Evolutionary conservation across 2,329 filamentous ascomycete genomes (phyloP).

Genomic region (Zalaria obscura): DNA sequence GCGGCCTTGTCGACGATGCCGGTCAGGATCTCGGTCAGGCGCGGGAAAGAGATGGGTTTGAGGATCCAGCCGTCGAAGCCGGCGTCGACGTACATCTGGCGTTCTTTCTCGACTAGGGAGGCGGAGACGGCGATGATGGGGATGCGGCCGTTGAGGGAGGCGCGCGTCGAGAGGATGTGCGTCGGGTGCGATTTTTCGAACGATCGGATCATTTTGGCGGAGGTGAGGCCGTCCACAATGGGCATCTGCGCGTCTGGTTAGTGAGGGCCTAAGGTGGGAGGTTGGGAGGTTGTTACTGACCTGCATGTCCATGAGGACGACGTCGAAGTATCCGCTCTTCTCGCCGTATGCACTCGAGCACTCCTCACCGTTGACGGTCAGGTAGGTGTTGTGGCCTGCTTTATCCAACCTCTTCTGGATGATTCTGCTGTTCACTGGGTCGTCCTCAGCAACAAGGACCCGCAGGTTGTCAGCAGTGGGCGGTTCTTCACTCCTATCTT

Average conservation of each 20-base stretch:
- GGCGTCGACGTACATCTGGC: constrained; percentile 53
- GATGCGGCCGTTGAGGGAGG: constrained; percentile 47
- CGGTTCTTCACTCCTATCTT: constrained; percentile 6
- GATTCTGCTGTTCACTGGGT: constrained; percentile 75
- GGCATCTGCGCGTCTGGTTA: constrained; percentile 54
- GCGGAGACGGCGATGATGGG: constrained; percentile 83
- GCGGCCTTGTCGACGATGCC: constrained; percentile 51
- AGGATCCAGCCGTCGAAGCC: constrained; percentile 88
- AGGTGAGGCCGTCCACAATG: constrained; percentile 70
- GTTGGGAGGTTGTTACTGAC: constrained; percentile 31
- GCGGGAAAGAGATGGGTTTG: constrained; percentile 72
- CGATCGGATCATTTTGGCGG: constrained; percentile 70
- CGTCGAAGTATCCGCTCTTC: constrained; percentile 50
- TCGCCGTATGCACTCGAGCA: constrained; percentile 60
- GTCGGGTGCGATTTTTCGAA: constrained; percentile 44
- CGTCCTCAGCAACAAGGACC: constrained; percentile 74
- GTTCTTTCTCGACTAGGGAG: constrained; percentile 58
- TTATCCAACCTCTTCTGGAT: constrained; percentile 69
- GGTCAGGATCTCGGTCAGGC: constrained; percentile 52
- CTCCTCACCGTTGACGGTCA: constrained; percentile 74
- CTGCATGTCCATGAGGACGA: constrained; percentile 87
- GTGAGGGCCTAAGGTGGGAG: background rate
- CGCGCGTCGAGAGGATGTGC: constrained; percentile 44
- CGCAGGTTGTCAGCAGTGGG: constrained; percentile 31
- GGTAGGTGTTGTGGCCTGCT: constrained; percentile 53